phyloP scores from a whole-genome alignment of 345 rosid genomes.

The Arabis alpina region DNA sequence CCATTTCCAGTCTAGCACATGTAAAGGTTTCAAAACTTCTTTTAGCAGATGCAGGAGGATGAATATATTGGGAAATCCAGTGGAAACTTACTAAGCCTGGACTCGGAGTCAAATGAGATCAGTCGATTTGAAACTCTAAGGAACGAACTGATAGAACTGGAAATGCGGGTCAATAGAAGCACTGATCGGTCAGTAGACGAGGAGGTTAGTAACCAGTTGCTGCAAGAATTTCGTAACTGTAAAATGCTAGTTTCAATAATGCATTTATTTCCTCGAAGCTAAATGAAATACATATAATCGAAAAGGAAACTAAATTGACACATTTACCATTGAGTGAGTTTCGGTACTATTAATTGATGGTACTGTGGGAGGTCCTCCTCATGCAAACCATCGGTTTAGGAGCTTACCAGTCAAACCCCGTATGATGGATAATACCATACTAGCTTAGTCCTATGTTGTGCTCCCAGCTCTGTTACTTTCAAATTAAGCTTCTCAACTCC shows the following conservation, averaged over 20 bases:
- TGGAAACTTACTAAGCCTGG: slow-evolving; percentile 47
- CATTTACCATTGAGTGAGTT: background rate
- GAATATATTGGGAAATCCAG: slow-evolving; percentile 43
- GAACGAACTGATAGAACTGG: slow-evolving; percentile 91
- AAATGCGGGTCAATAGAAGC: slow-evolving; percentile 77
- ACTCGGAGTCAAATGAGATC: slow-evolving; percentile 67
- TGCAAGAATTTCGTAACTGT: slow-evolving; percentile 2
- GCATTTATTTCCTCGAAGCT: slow-evolving; percentile 3
- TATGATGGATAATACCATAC: background rate
- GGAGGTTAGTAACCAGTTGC: slow-evolving; percentile 55
- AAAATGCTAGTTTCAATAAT: slow-evolving; percentile 12
- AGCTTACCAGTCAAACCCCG: slow-evolving; percentile 6
- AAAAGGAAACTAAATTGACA: background rate
- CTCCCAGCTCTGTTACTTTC: slow-evolving; percentile 14
- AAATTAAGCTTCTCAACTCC: slow-evolving; percentile 27
- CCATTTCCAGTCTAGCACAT: slow-evolving; percentile 25
- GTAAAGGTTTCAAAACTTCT: slow-evolving; percentile 22
- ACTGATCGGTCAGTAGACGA: slow-evolving; percentile 68
- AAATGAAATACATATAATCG: background rate
- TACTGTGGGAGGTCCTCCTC: slow-evolving; percentile 3
- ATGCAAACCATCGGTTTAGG: slow-evolving; percentile 2
- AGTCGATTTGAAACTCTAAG: slow-evolving; percentile 76
- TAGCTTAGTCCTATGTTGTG: slow-evolving; percentile 17
- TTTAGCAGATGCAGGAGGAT: slow-evolving; percentile 59
- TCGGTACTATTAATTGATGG: slow-evolving; percentile 17